Percentiles rank a stretch among this genome's conserved stretches.
Evolutionary conservation across 177 flowering plant species (phyloP).

Genomic region (Vitis hybrid): DNA sequence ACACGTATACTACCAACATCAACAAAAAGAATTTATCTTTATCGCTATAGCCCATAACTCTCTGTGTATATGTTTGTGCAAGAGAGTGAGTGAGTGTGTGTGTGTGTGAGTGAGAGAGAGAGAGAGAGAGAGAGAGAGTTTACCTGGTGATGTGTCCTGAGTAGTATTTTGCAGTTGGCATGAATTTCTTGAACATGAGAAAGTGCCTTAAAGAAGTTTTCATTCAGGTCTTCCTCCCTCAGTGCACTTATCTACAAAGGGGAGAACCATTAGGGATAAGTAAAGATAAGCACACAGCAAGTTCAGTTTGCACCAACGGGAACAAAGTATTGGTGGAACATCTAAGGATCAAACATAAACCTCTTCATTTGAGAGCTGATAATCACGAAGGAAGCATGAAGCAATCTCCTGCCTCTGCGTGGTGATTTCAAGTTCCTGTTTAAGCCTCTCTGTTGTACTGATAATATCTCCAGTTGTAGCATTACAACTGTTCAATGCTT

Average conservation of each 20-base stretch:
- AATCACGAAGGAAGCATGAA: conserved; percentile 89
- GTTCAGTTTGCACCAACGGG: neutral
- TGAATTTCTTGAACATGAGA: conserved; percentile 97
- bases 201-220: conserved; percentile 90
- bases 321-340: neutral
- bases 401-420: conserved; percentile 90
- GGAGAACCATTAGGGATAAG: neutral
- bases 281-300: neutral
- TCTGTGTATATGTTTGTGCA: neutral
- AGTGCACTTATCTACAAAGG: conserved; percentile 71
- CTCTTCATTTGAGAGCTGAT: conserved; percentile 94
- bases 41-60: too few species aligned
- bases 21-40: too few species aligned
- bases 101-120: too few species aligned
- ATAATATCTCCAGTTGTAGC: conserved; percentile 89
- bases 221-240: conserved; percentile 82
- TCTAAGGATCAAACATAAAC: conserved; percentile 27
- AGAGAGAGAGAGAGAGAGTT: conserved; percentile 1
- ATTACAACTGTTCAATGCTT: conserved; percentile 76
- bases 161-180: conserved; percentile 90
- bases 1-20: too few species aligned
- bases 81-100: too few species aligned
- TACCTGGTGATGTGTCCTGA: conserved; percentile 98
- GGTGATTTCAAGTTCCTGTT: conserved; percentile 84
- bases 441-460: conserved; percentile 89